Base-by-base conservation (phyloP, 768 basidiomycete genomes). In the Auricularia sp. region DNA sequence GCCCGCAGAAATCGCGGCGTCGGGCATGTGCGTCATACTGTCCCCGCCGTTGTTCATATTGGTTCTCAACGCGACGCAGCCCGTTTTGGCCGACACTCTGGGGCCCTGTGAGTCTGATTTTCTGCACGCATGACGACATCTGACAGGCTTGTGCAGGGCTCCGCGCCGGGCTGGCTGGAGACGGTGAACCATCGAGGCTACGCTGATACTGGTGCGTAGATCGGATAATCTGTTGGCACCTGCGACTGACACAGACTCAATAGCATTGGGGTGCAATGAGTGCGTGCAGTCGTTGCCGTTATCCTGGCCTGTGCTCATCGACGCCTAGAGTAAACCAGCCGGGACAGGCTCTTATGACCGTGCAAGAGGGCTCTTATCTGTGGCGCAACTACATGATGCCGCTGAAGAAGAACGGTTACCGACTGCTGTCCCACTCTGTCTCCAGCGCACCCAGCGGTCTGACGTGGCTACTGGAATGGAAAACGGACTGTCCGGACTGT, bases 191-290 rank as follows among this genome's bases (percentile, higher is more conserved):
- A 71, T 5, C 73, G 81, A 62, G 87, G 85, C n/a, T 72, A 86
- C 51, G 74, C 80, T 10, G 84, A 76, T 67, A 77, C 81, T 87
- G 29, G 88, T 89, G 87, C 73, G 91, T 1, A 92, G 89, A 89
- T 85, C 88, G 66, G 68, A 72, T 6, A 78, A 80, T 34, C 80
- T 88, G 63, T 71, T 79, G 29, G 67, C 76, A 47, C 81, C 86
- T 36, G 75, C 79, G 61, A 67, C 72, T 18, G 84, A 83, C 45
- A 84, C 87, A 69, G 81, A 84, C 13, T 69, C 74, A 24, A 70
- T 70, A 63, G 83, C 79, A 47, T 68, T 89, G 29, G 88, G 85
- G 63, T 75, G 81, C 72, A 97, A 96, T 70, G 94, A 94, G 92
- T 92, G 65, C 11, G 85, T 51, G 7, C 45, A 42, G n/a, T 36